phyloP scores from a whole-genome alignment of 345 rosid species.

The Citrus sp. region DNA sequence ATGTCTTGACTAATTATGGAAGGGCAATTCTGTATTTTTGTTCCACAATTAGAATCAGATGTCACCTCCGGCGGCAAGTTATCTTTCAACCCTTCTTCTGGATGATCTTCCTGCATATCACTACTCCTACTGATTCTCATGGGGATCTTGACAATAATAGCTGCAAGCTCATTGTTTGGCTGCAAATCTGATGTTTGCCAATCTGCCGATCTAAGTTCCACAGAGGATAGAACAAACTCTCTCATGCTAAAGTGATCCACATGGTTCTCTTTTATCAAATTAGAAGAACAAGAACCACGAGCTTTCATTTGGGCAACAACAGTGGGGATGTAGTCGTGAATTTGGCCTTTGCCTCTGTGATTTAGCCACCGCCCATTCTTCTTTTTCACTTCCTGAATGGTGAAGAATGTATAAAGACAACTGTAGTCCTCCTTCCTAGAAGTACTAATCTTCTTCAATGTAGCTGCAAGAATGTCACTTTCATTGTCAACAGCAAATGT shows the following conservation, averaged over 20 bases:
- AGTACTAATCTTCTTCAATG: constrained; percentile 43
- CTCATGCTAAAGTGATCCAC: constrained; percentile 35
- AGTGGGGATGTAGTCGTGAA: constrained; percentile 59
- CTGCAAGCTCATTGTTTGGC: constrained; percentile 81
- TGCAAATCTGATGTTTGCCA: constrained; percentile 42
- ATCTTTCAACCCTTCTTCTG: constrained; percentile 21
- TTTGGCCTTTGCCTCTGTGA: constrained; percentile 59
- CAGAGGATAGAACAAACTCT: constrained; percentile 70
- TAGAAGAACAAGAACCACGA: constrained; percentile 43
- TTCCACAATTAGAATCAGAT: constrained; percentile 3
- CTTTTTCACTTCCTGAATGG: constrained; percentile 69
- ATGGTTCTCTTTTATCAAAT: constrained; percentile 20
- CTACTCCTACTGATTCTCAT: constrained; percentile 18
- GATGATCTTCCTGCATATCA: constrained; percentile 10
- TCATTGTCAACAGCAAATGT: constrained; percentile 85
- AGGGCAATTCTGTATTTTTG: constrained; percentile 23
- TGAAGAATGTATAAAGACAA: constrained; percentile 69
- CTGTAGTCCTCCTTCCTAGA: constrained; percentile 46
- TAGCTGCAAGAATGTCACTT: constrained; percentile 73
- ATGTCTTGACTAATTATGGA: constrained; percentile 26
- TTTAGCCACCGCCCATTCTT: constrained; percentile 74
- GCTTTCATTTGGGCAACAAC: constrained; percentile 80
- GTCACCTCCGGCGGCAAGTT: constrained; percentile 16
- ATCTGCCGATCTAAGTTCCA: constrained; percentile 42
- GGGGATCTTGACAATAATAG: constrained; percentile 70